Evolutionary conservation across 1,139 yeast genomes (phyloP).

Genomic region (Geotrichum citri-aurantii): DNA sequence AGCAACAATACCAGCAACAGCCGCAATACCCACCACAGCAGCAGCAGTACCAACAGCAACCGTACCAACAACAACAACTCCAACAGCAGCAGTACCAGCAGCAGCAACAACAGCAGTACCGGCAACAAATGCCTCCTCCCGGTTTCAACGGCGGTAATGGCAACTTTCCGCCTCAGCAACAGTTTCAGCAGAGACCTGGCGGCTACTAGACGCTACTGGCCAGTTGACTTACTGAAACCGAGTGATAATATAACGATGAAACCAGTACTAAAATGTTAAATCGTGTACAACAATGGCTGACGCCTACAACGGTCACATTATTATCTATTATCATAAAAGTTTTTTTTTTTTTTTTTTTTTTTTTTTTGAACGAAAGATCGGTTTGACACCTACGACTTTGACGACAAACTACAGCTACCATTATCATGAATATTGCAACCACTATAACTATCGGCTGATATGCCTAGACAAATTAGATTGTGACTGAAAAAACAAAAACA

Average conservation of each 20-base stretch:
- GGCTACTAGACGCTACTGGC: not conserved
- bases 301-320: not conserved
- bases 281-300: not conserved
- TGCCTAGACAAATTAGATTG: not conserved
- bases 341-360: not conserved
- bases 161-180: constrained; percentile 6
- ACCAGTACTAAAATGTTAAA: not conserved
- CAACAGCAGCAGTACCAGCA: not conserved
- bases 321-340: not conserved
- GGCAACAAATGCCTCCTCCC: constrained; percentile 6
- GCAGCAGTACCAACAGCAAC: constrained; percentile 6
- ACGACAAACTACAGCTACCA: not conserved
- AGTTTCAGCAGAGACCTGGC: not conserved
- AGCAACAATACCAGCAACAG: not conserved
- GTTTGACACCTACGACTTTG: not conserved
- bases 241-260: not conserved
- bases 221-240: not conserved
- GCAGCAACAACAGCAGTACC: constrained; percentile 1
- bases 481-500: not conserved
- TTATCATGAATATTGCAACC: not conserved
- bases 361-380: not conserved
- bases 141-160: not conserved
- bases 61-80: not conserved
- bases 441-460: not conserved
- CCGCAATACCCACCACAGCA: constrained; percentile 10